Base-by-base conservation (phyloP, 768 basidiomycete genomes). In the Paxillus rubicundulus region DNA sequence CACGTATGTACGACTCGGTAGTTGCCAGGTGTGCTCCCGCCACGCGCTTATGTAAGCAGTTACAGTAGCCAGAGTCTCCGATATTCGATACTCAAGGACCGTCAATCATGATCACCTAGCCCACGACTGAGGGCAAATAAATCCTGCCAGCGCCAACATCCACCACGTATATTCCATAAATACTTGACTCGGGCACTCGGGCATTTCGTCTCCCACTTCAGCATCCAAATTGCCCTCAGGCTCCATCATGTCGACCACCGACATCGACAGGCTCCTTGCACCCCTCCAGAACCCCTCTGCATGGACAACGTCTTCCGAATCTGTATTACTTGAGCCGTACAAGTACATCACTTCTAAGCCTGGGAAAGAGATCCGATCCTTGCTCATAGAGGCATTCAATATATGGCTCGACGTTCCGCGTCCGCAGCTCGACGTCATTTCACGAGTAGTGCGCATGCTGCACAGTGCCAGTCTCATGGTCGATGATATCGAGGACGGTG, bases 401-500 rank as follows among this genome's bases (percentile, higher is more conserved):
- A 34, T 72, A 2, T 99, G 97, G 97, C 81, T 98, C 13, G 67
- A 85, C 7, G 93, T 98, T 2, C 89, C 92, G 0, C 66, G 72
- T 24, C 79, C 81, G 21, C 87, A 87, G 66, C 79, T 97, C 16
- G 66, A 68, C 24, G 74, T 88, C 39, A 93, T 99, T 54, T 79
- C 85, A 2, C 80, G 79, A 56, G 82, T 99, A 48, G 89, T 99
- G 32, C 85, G 84, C 63, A 98, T 96, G 93, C 76, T 98, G 17
- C 97, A 99, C 61, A 92, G 86, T 47, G 94, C 95, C 5, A 93
- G 91, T 66, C 77, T 99, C 21, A 79, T 98, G 95, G 81, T 97
- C 56, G 94, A 97, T 64, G 94, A 97, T 66, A 95, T 97, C 37
- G 91, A 97, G 69, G 94, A 97, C 57, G 89, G 88, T 52, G 89